Evolutionary conservation across 169 alveolate species (phyloP).

Genomic region (Plasmodium gonderi): DNA sequence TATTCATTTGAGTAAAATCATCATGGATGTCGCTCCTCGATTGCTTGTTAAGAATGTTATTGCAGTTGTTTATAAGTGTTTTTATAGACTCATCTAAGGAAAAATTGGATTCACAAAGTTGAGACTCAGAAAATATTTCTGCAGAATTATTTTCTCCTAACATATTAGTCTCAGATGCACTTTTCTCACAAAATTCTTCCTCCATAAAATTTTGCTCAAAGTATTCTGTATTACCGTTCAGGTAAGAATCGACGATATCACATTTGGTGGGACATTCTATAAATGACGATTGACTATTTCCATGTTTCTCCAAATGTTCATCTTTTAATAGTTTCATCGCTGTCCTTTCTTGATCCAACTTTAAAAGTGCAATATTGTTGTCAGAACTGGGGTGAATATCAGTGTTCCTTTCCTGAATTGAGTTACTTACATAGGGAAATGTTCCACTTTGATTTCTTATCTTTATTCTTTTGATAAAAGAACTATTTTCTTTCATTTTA

Average conservation of each 20-base stretch:
- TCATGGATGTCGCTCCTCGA: neutral
- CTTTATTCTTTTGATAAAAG: neutral
- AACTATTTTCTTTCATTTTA: neutral
- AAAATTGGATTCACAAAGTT: neutral
- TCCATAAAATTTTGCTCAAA: neutral
- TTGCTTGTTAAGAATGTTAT: conserved; percentile 9
- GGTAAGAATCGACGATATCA: conserved; percentile 13
- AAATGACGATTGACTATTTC: neutral
- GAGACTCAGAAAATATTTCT: neutral
- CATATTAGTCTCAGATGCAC: neutral
- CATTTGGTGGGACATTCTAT: neutral
- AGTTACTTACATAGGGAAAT: neutral
- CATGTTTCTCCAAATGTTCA: neutral
- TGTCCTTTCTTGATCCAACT: neutral
- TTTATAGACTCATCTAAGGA: conserved; percentile 4
- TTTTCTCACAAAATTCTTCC: neutral
- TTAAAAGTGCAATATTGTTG: neutral
- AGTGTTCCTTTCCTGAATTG: neutral
- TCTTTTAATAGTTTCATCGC: neutral
- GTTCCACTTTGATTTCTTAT: neutral
- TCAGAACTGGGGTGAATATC: neutral
- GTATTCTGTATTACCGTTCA: neutral
- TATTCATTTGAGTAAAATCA: neutral
- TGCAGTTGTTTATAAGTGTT: conserved; percentile 15
- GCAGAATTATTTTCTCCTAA: neutral